A percentile compares a stretch with the other conserved stretches of the same genome.
Conservation (phyloP, 352 stramenopile genomes). For the Paralagenidium karlingii region DNA sequence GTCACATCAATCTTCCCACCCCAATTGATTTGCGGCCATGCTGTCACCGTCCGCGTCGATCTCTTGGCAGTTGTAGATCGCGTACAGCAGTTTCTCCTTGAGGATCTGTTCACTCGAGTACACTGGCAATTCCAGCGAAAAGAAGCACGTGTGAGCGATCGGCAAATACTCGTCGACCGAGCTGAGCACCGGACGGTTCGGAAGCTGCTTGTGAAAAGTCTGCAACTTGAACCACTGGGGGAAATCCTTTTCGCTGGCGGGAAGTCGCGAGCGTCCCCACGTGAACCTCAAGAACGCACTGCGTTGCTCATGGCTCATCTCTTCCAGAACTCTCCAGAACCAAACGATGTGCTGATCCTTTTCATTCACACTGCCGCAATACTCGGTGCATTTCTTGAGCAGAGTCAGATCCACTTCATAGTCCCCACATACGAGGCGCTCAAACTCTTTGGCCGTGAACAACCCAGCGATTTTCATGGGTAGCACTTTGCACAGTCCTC, state of each 20-base stretch:
- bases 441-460: conserved; percentile 70
- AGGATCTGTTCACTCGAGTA: conserved; percentile 84
- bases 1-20: neutral
- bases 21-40: neutral
- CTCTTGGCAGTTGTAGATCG: conserved; percentile 90
- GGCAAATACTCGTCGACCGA: conserved; percentile 91
- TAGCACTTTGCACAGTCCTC: conserved; percentile 65
- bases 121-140: conserved; percentile 89
- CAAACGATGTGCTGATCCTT: conserved; percentile 70
- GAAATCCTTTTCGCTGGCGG: conserved; percentile 69
- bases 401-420: conserved; percentile 75
- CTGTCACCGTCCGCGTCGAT: conserved; percentile 72
- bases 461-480: conserved; percentile 53
- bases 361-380: conserved; percentile 62
- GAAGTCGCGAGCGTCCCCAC: conserved; percentile 85
- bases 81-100: conserved; percentile 74
- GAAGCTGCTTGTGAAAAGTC: conserved; percentile 66
- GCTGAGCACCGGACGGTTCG: too few species aligned
- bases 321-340: conserved; percentile 75
- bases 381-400: conserved; percentile 74
- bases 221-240: conserved; percentile 88
- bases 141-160: conserved; percentile 98
- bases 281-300: conserved; percentile 85
- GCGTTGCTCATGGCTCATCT: conserved; percentile 73
- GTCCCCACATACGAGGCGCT: conserved; percentile 74